These are phyloP conservation scores for Pseudonitzschia multiseries DNA, from an alignment of 108 stramenopile genomes.

Conservation along the genomic window DNA sequence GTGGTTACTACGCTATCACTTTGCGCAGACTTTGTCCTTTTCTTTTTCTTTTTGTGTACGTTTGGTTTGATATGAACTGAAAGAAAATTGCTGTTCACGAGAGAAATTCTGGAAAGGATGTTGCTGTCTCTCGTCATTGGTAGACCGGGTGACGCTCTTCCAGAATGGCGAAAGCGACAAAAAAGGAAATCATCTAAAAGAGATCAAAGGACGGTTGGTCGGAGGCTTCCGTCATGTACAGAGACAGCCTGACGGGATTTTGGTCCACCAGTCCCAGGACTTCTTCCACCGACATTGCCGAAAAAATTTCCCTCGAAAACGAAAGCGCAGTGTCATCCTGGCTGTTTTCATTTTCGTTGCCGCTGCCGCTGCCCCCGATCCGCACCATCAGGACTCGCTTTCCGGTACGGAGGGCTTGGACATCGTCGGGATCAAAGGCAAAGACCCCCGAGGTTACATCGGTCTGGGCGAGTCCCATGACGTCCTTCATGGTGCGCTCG, in stretches of 20 bases:
- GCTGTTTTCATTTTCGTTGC: too few species aligned
- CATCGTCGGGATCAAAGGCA: slow-evolving; percentile 24
- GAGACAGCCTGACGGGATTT: slow-evolving; percentile 26
- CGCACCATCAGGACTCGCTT: slow-evolving; percentile 21
- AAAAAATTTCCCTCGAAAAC: slow-evolving; percentile 30
- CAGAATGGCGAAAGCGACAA: too few species aligned
- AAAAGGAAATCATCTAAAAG: not conserved
- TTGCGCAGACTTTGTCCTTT: too few species aligned
- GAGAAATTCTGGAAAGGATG: too few species aligned
- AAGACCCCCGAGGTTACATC: slow-evolving; percentile 34
- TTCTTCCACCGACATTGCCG: slow-evolving; percentile 30
- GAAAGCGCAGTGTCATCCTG: slow-evolving; percentile 7
- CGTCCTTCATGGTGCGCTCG: slow-evolving; percentile 26
- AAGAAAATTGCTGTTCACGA: too few species aligned
- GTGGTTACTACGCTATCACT: too few species aligned
- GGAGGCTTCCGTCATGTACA: slow-evolving; percentile 27
- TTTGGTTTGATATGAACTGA: too few species aligned
- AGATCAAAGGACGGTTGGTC: slow-evolving; percentile 25
- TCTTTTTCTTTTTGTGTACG: too few species aligned
- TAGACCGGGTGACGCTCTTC: too few species aligned
- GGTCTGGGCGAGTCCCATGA: slow-evolving; percentile 31
- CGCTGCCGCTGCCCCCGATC: not conserved
- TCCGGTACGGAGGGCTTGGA: slow-evolving; percentile 1
- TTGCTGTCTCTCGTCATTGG: too few species aligned
- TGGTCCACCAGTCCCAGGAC: slow-evolving; percentile 20